A percentile compares a stretch with the other conserved stretches of the same genome.
Evolutionary conservation across 2,329 filamentous ascomycete genomes (phyloP).

Genomic region (Aspergillus fructus): DNA sequence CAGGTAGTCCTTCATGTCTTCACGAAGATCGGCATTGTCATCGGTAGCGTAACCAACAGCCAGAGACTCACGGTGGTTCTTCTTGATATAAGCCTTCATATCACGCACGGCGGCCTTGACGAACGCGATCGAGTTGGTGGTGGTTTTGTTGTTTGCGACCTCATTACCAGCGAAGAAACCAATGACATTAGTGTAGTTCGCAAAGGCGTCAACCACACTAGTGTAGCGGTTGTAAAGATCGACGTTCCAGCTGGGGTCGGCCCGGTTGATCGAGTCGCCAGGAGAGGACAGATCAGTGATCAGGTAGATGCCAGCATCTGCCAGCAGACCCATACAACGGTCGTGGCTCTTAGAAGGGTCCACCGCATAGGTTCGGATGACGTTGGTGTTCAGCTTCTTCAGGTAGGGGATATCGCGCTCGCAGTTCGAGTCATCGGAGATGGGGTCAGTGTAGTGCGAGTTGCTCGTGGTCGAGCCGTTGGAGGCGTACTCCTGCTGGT

Average conservation of each 20-base stretch:
- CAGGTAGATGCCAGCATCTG: slow-evolving; percentile 89
- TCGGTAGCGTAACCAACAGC: slow-evolving; percentile 96
- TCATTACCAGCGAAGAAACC: slow-evolving; percentile 99
- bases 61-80: slow-evolving; percentile 68
- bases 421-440: slow-evolving; percentile 70
- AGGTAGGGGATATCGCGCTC: slow-evolving; percentile 83
- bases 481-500: slow-evolving; percentile 66
- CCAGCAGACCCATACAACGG: slow-evolving; percentile 79
- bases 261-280: slow-evolving; percentile 77
- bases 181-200: slow-evolving; percentile 83
- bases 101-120: slow-evolving; percentile 98
- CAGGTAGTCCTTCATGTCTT: slow-evolving; percentile 85
- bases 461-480: slow-evolving; percentile 38
- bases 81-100: slow-evolving; percentile 91
- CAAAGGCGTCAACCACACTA: slow-evolving; percentile 75
- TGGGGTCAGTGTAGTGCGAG: slow-evolving; percentile 72
- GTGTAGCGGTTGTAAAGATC: slow-evolving; percentile 79
- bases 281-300: slow-evolving; percentile 88
- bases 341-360: slow-evolving; percentile 76
- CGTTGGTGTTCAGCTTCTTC: slow-evolving; percentile 77
- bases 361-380: slow-evolving; percentile 92
- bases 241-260: slow-evolving; percentile 74
- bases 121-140: slow-evolving; percentile 86
- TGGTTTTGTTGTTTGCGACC: slow-evolving; percentile 84
- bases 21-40: slow-evolving; percentile 81